Percentiles rank a stretch among this genome's conserved stretches.
Evolutionary conservation across 306 rosid species (phyloP).

Genomic region (Quercus mongolica): DNA sequence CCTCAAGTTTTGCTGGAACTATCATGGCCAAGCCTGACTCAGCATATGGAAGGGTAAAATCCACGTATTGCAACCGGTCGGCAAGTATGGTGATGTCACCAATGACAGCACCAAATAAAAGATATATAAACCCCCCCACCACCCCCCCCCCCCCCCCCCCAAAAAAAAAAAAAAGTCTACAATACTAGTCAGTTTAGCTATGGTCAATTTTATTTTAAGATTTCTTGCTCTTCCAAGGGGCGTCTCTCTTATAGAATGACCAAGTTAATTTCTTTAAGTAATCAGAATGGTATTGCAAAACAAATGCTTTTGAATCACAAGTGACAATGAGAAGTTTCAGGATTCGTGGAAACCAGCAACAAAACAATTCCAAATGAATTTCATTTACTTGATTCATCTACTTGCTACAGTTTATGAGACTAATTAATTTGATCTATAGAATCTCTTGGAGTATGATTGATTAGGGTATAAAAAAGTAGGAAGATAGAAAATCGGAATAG

Average conservation of each 20-base stretch:
- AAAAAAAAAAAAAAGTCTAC: not conserved
- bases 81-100: slow-evolving; percentile 61
- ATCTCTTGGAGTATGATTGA: too few species aligned
- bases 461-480: too few species aligned
- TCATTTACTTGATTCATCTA: too few species aligned
- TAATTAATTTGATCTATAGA: too few species aligned
- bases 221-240: not conserved
- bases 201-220: not conserved
- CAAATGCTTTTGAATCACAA: too few species aligned
- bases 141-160: too few species aligned
- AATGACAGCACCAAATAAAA: slow-evolving; percentile 33
- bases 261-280: not conserved
- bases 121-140: not conserved
- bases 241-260: not conserved
- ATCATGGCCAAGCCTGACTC: slow-evolving; percentile 64
- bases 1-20: slow-evolving; percentile 30
- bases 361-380: too few species aligned
- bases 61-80: slow-evolving; percentile 46
- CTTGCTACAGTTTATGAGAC: too few species aligned
- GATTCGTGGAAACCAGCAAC: too few species aligned
- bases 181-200: not conserved
- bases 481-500: too few species aligned
- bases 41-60: slow-evolving; percentile 58
- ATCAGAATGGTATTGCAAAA: too few species aligned
- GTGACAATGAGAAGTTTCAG: too few species aligned